Conservation (phyloP, 1,139 yeast species). For the Taphrina confusa region DNA sequence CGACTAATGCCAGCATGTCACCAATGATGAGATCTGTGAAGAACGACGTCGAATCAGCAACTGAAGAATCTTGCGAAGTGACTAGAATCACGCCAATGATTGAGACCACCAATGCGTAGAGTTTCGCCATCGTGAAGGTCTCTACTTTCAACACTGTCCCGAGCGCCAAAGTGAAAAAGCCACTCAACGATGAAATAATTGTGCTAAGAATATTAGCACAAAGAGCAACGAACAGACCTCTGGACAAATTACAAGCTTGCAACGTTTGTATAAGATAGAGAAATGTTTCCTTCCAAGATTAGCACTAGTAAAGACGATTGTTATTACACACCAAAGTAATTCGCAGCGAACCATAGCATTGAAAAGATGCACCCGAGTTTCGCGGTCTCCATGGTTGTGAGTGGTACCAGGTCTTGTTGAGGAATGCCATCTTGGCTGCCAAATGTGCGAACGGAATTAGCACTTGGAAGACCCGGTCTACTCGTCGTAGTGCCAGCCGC, state of each 20-base stretch:
- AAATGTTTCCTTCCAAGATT: slow-evolving; percentile 43
- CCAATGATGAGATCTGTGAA: slow-evolving; percentile 62
- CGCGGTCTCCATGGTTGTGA: slow-evolving; percentile 48
- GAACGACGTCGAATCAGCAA: slow-evolving; percentile 46
- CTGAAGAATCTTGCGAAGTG: slow-evolving; percentile 56
- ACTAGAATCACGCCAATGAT: slow-evolving; percentile 78
- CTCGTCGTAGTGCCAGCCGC: neutral
- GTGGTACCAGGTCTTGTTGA: slow-evolving; percentile 19
- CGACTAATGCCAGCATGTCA: slow-evolving; percentile 72
- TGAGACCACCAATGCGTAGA: slow-evolving; percentile 68
- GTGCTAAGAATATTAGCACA: slow-evolving; percentile 61
- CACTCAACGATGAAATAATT: slow-evolving; percentile 83
- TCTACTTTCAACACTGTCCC: slow-evolving; percentile 77
- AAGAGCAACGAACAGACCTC: too few species aligned
- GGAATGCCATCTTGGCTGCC: slow-evolving; percentile 27
- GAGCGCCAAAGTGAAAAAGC: slow-evolving; percentile 85
- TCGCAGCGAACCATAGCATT: slow-evolving; percentile 84
- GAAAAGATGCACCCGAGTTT: slow-evolving; percentile 76
- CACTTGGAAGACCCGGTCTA: slow-evolving; percentile 22
- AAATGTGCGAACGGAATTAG: slow-evolving; percentile 22
- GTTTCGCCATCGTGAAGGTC: slow-evolving; percentile 61
- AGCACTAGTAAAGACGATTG: slow-evolving; percentile 53
- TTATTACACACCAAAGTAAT: slow-evolving; percentile 82
- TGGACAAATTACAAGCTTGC: slow-evolving; percentile 34
- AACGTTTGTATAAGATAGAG: slow-evolving; percentile 34